Evolutionary conservation across 2,329 filamentous ascomycete genomes (phyloP).

Genomic region (Westerdykella sp.): DNA sequence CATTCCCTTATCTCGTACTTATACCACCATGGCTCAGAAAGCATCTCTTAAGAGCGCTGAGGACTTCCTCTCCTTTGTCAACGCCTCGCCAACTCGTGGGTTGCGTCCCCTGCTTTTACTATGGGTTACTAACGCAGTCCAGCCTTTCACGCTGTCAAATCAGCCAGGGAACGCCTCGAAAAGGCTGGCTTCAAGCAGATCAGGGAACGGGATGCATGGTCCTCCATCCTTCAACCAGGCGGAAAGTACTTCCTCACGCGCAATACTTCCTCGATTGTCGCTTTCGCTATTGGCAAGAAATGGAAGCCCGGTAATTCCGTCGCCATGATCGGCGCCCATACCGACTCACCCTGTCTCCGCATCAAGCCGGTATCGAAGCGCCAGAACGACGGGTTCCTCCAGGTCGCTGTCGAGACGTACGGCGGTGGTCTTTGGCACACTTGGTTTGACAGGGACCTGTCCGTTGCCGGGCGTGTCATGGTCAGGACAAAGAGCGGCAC

Average conservation of each 20-base stretch:
- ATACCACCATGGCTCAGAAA: conserved; percentile 28
- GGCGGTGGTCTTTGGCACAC: conserved; percentile 97
- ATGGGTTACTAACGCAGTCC: conserved; percentile 7
- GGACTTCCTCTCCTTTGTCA: conserved; percentile 90
- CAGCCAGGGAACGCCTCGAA: conserved; percentile 67
- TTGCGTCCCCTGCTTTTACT: conserved; percentile 6
- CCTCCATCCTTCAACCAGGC: conserved; percentile 68
- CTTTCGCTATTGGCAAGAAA: conserved; percentile 82
- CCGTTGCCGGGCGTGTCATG: conserved; percentile 82
- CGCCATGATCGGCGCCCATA: conserved; percentile 90
- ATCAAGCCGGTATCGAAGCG: conserved; percentile 95
- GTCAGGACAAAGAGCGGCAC: conserved; percentile 66
- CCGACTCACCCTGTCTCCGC: conserved; percentile 85
- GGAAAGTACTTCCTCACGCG: conserved; percentile 96
- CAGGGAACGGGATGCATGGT: conserved; percentile 87
- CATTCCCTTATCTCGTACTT: too few species aligned
- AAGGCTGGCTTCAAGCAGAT: conserved; percentile 82
- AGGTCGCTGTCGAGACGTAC: conserved; percentile 94
- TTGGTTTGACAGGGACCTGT: conserved; percentile 93
- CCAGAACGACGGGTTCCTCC: conserved; percentile 76
- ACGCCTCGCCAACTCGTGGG: conserved; percentile 87
- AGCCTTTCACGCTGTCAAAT: conserved; percentile 93
- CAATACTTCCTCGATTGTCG: conserved; percentile 85
- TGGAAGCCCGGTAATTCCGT: conserved; percentile 91
- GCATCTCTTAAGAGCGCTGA: conserved; percentile 50